Evolutionary conservation across 495 filamentous ascomycete genomes (phyloP).

Genomic region (Annulohypoxylon maeteangense): DNA sequence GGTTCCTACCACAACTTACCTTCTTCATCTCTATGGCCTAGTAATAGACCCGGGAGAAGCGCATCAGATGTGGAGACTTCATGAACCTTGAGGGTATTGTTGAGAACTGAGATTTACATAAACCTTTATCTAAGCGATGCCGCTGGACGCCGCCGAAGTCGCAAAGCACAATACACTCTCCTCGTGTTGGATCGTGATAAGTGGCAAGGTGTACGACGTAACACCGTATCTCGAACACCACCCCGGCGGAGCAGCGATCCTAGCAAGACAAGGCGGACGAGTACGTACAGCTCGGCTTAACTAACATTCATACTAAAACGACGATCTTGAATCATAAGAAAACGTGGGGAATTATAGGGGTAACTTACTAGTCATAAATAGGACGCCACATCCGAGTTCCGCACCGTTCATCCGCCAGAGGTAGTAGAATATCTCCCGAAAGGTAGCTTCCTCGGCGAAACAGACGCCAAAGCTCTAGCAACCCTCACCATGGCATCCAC

Average conservation of each 20-base stretch:
- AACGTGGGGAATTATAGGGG: not conserved
- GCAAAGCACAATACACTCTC: slow-evolving; percentile 72
- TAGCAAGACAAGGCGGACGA: slow-evolving; percentile 70
- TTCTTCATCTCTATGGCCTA: not conserved
- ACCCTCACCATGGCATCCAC: slow-evolving; percentile 4
- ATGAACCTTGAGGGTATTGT: not conserved
- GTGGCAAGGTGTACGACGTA: slow-evolving; percentile 78
- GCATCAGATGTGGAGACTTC: not conserved
- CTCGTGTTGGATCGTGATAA: slow-evolving; percentile 75
- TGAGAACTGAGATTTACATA: not conserved
- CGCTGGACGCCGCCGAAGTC: slow-evolving; percentile 54
- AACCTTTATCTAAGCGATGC: not conserved
- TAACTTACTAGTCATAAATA: slow-evolving; percentile 42
- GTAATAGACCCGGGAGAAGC: not conserved
- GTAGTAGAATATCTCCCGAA: slow-evolving; percentile 65
- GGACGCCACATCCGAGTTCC: slow-evolving; percentile 76
- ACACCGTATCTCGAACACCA: slow-evolving; percentile 76
- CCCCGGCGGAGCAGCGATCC: slow-evolving; percentile 73
- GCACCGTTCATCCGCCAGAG: slow-evolving; percentile 75
- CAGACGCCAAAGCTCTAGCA: slow-evolving; percentile 69
- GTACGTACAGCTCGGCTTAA: slow-evolving; percentile 22
- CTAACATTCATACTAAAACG: not conserved
- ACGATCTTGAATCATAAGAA: not conserved
- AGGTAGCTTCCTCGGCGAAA: slow-evolving; percentile 72
- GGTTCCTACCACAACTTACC: not conserved